A percentile compares a stretch with the other conserved stretches of the same genome.
Conservation (phyloP, 257 asterid species). For the Solanum paucissectum region DNA sequence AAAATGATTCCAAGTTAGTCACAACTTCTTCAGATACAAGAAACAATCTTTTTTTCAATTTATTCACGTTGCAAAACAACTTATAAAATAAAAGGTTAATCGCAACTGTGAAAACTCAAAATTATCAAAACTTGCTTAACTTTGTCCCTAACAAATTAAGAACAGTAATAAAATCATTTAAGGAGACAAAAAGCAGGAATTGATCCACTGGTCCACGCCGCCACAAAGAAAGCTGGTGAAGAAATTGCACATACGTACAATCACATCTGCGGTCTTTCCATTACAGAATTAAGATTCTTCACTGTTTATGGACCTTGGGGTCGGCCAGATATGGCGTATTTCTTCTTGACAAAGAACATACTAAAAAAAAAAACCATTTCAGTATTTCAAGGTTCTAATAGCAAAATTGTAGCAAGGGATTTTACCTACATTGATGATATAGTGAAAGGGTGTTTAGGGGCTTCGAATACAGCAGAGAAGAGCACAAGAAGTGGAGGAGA, state of each 20-base stretch:
- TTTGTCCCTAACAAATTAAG: background rate
- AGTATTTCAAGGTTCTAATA: conserved; percentile 19
- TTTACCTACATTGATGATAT: conserved; percentile 13
- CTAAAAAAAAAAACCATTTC: conserved; percentile 10
- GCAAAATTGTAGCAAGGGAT: conserved; percentile 21
- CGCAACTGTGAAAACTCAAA: background rate
- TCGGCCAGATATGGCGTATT: conserved; percentile 11
- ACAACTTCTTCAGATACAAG: background rate
- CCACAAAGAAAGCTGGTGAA: conserved; percentile 17
- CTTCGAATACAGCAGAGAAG: too few species aligned
- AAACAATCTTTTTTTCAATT: background rate
- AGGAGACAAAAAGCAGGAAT: too few species aligned
- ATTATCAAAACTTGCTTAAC: too few species aligned
- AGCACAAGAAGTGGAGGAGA: too few species aligned
- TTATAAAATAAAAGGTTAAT: background rate
- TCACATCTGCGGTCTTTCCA: conserved; percentile 27
- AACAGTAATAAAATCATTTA: background rate
- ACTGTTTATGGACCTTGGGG: conserved; percentile 24
- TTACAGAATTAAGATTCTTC: conserved; percentile 29
- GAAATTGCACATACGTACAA: conserved; percentile 32
- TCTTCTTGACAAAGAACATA: conserved; percentile 25
- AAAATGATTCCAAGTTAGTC: background rate
- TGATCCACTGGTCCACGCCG: background rate
- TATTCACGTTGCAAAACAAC: background rate
- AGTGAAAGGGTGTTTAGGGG: background rate